Percentiles rank a stretch among this genome's conserved stretches.
These are phyloP conservation scores for Ambrosiella beaveri DNA, from an alignment of 2,329 filamentous ascomycete genomes.

Conservation along the genomic window DNA sequence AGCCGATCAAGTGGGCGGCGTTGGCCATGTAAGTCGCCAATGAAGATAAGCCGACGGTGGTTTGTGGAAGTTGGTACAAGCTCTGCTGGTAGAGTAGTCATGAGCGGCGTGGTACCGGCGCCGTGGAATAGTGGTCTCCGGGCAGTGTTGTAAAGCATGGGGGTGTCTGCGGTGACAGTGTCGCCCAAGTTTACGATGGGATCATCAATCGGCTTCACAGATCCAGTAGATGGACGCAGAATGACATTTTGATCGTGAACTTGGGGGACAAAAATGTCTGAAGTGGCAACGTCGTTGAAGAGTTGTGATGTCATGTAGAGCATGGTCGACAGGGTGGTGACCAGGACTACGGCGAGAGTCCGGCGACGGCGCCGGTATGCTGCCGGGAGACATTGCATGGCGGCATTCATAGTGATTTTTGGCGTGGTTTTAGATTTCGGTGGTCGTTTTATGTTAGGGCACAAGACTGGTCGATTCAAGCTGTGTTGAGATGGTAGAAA, in stretches of 20 bases:
- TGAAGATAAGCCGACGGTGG: slow-evolving; percentile 50
- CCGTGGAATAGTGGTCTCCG: slow-evolving; percentile 23
- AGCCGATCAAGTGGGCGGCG: slow-evolving; percentile 47
- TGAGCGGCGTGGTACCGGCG: slow-evolving; percentile 16
- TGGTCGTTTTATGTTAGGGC: neutral
- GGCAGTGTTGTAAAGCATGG: slow-evolving; percentile 26
- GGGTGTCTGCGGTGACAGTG: slow-evolving; percentile 1
- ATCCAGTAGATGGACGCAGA: neutral
- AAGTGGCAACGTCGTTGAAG: slow-evolving; percentile 5
- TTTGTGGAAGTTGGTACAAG: slow-evolving; percentile 21
- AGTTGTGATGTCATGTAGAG: slow-evolving; percentile 13
- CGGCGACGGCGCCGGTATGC: slow-evolving; percentile 10
- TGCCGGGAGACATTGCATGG: slow-evolving; percentile 1
- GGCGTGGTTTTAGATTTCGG: neutral
- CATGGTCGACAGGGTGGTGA: slow-evolving; percentile 9
- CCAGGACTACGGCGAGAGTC: slow-evolving; percentile 6
- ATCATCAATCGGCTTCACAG: slow-evolving; percentile 5
- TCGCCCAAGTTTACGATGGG: slow-evolving; percentile 5
- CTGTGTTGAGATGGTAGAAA: neutral
- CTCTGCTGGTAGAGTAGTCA: slow-evolving; percentile 19
- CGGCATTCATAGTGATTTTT: slow-evolving; percentile 4
- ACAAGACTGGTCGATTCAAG: too few relatives aligned
- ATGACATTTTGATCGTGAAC: slow-evolving; percentile 1
- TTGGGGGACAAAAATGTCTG: slow-evolving; percentile 7
- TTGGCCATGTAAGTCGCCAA: slow-evolving; percentile 91